A percentile compares a stretch with the other conserved stretches of the same genome.
These are phyloP conservation scores for Wallacemonas rigidus DNA, from an alignment of 208 protist genomes.

Conservation along the genomic window DNA sequence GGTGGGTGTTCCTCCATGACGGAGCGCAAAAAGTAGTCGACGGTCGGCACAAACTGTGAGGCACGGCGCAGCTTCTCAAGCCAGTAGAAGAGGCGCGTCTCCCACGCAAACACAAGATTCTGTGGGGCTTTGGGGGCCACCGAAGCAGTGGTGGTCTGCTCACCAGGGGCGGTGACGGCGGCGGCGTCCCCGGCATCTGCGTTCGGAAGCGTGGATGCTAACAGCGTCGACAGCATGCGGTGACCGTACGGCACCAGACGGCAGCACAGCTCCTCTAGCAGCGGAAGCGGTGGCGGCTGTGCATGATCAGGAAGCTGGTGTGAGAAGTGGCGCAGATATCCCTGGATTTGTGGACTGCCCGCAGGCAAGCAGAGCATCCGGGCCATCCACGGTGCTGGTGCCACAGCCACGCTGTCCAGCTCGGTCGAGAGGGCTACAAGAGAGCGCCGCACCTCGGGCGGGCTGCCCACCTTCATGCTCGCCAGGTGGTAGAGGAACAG, in stretches of 20 bases:
- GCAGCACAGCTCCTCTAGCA: not conserved
- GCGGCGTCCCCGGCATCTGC: not conserved
- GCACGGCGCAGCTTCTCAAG: slow-evolving; percentile 63
- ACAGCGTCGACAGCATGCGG: slow-evolving; percentile 51
- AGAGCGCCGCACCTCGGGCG: slow-evolving; percentile 2
- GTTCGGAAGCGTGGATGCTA: slow-evolving; percentile 31
- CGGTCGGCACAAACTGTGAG: slow-evolving; percentile 51
- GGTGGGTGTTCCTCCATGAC: slow-evolving; percentile 57
- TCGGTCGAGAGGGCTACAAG: not conserved
- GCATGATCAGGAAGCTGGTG: not conserved
- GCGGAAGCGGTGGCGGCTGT: not conserved
- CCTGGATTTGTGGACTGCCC: not conserved
- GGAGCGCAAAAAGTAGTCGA: slow-evolving; percentile 70
- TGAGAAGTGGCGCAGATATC: not conserved
- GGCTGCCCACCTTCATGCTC: slow-evolving; percentile 13
- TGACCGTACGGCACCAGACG: slow-evolving; percentile 56
- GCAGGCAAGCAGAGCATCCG: slow-evolving; percentile 1
- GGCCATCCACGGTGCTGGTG: not conserved
- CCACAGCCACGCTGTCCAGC: slow-evolving; percentile 7
- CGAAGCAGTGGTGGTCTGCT: not conserved
- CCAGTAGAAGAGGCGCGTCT: slow-evolving; percentile 57
- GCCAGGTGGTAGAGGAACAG: slow-evolving; percentile 24
- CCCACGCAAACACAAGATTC: slow-evolving; percentile 40
- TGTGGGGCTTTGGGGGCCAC: not conserved
- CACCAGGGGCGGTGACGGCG: not conserved